These are phyloP conservation scores for Diaporthe ampelina DNA, from an alignment of 2,329 filamentous ascomycete species.

Conservation along the genomic window DNA sequence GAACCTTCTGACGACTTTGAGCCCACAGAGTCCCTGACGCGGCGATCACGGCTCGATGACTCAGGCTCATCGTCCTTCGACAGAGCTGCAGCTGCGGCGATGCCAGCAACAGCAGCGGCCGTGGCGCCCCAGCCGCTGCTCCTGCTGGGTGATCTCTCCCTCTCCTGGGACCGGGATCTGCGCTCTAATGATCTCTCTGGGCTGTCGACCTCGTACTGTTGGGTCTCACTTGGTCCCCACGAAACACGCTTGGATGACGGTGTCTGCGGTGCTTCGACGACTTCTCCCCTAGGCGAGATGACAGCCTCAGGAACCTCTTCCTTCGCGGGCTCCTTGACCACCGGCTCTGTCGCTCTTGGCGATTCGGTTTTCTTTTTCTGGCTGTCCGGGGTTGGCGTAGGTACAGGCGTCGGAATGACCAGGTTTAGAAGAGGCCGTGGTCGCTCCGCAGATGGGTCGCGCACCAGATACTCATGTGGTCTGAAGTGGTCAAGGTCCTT, in stretches of 20 bases:
- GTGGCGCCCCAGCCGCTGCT: conserved; percentile 66
- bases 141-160: conserved; percentile 44
- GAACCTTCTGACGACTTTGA: conserved; percentile 33
- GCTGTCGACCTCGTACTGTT: conserved; percentile 73
- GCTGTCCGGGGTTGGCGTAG: conserved; percentile 62
- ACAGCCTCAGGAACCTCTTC: conserved; percentile 50
- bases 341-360: conserved; percentile 41
- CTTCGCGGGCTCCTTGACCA: conserved; percentile 40
- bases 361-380: conserved; percentile 50
- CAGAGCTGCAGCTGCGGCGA: conserved; percentile 48
- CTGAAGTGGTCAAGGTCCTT: conserved; percentile 58
- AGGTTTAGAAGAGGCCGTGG: conserved; percentile 72
- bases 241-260: conserved; percentile 67
- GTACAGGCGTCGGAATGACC: conserved; percentile 70
- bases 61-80: conserved; percentile 30
- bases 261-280: conserved; percentile 57
- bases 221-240: conserved; percentile 76
- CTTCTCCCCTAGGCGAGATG: conserved; percentile 58
- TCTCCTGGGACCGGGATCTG: conserved; percentile 50
- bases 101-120: conserved; percentile 63
- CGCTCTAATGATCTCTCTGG: conserved; percentile 60
- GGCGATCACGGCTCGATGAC: conserved; percentile 35
- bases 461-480: conserved; percentile 46
- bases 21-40: conserved; percentile 40
- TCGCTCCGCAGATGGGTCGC: conserved; percentile 68